Evolutionary conservation across 257 asterid species (phyloP), one percentile per base, ranked within the genome.

Genomic region (Voacanga thouarsii): DNA sequence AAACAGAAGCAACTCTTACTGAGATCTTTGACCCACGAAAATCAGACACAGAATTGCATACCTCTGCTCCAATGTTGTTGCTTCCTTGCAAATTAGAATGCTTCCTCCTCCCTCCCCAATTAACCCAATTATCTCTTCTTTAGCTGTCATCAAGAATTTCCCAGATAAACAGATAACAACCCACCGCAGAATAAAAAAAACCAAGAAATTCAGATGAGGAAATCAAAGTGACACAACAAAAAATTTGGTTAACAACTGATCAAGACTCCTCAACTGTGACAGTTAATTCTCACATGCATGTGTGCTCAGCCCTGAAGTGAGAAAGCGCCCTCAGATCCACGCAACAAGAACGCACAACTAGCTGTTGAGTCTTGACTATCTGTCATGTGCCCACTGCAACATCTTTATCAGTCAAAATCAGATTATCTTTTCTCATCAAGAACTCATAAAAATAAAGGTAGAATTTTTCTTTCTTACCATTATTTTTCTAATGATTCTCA

Each of bases 241-340:
- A 50, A 56, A 60, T 1, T 0, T 15, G 37, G 41, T 59, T 33
- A 55, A 43, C 57, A 51, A 81, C 57, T 74, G 88, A 86, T 41
- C 82, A 85, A 75, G 87, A 84, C 88, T 16, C 70, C 61, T 53
- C 74, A 83, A 81, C 80, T 39, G 74, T 78, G 66, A 71, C 72
- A 80, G 89, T 85, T 80, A 78, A 80, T 74, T 75, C 89, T 83
- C 89, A 92, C 92, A 90, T 84, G 89, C 81, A 85, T 81, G 75
- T 51, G 77, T 63, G 80, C 75, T 72, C 83, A 71, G 53, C 72
- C 71, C 66, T 26, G 47, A 57, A 59, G 59, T 37, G 51, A 72
- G 69, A 77, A 75, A 75, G 83, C 81, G 82, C 71, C 88, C 87
- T 83, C 85, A 86, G 91, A 90, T 86, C 89, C 89, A 86, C 86